Percentiles rank a stretch among this genome's conserved stretches.
These are phyloP conservation scores for Phlebopus sp. DNA, from an alignment of 1,284 basidiomycete species.

Conservation along the genomic window DNA sequence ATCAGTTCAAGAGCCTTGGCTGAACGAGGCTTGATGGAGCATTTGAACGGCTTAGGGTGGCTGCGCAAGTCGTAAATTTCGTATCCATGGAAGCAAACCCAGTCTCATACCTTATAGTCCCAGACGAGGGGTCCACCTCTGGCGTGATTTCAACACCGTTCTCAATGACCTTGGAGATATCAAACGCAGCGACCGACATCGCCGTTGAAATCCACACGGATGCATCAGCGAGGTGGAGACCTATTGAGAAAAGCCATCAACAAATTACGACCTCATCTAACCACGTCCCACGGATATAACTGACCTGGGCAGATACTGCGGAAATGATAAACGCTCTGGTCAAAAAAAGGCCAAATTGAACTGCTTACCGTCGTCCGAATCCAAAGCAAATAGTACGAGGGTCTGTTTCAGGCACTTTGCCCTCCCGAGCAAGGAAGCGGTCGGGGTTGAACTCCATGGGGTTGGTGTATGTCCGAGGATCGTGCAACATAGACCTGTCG, in stretches of 20 bases:
- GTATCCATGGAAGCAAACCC: neutral
- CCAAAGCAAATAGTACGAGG: conserved; percentile 55
- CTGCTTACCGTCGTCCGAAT: conserved; percentile 54
- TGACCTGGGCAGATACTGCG: conserved; percentile 56
- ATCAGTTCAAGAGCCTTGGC: conserved; percentile 51
- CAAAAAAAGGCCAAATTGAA: conserved; percentile 7
- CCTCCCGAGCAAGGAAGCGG: conserved; percentile 35
- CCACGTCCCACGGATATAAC: neutral
- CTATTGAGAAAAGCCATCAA: conserved; percentile 28
- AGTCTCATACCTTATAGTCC: conserved; percentile 51
- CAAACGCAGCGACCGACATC: conserved; percentile 53
- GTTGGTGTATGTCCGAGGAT: conserved; percentile 36
- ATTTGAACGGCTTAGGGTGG: conserved; percentile 60
- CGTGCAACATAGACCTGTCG: conserved; percentile 45
- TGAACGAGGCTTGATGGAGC: conserved; percentile 56
- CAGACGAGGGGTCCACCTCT: conserved; percentile 49
- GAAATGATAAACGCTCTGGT: conserved; percentile 11
- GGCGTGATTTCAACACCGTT: conserved; percentile 43
- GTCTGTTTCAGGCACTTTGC: conserved; percentile 45
- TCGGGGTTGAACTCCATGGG: conserved; percentile 36
- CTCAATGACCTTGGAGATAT: conserved; percentile 32
- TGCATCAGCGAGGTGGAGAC: conserved; percentile 54
- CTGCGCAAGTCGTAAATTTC: conserved; percentile 31
- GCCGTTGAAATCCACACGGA: conserved; percentile 54
- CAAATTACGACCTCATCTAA: neutral